These are phyloP conservation scores for Colletotrichum spinosum DNA, from an alignment of 2,329 filamentous ascomycete genomes.

Conservation along the genomic window DNA sequence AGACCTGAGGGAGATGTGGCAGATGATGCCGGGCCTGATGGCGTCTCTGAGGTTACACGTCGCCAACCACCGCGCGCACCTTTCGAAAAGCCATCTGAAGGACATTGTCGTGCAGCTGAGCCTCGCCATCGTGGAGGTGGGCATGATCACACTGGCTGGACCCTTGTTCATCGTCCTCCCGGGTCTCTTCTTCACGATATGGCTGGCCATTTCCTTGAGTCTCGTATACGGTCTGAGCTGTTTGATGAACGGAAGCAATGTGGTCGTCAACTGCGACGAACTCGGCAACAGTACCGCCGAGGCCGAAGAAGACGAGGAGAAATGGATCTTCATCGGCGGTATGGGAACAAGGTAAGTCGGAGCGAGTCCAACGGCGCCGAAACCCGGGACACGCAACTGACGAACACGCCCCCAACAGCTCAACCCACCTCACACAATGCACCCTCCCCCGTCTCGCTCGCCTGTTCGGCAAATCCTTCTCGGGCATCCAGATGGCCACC, in stretches of 20 bases:
- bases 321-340: conserved; percentile 50
- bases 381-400: background rate
- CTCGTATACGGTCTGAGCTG: conserved; percentile 43
- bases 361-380: background rate
- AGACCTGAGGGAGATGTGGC: conserved; percentile 40
- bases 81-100: conserved; percentile 39
- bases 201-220: conserved; percentile 41
- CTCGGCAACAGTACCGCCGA: conserved; percentile 44
- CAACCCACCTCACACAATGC: conserved; percentile 43
- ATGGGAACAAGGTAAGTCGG: conserved; percentile 47
- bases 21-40: conserved; percentile 40
- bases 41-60: conserved; percentile 38
- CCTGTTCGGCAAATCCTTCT: conserved; percentile 55
- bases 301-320: conserved; percentile 44
- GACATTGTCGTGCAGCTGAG: conserved; percentile 42
- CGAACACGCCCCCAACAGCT: conserved; percentile 37
- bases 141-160: conserved; percentile 41
- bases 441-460: conserved; percentile 49
- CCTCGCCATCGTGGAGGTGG: conserved; percentile 42
- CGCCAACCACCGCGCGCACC: conserved; percentile 35
- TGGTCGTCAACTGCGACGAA: conserved; percentile 38
- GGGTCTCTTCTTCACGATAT: conserved; percentile 44
- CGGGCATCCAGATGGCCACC: conserved; percentile 61
- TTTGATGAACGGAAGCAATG: conserved; percentile 44
- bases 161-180: conserved; percentile 47